Conservation (phyloP, 2,329 filamentous ascomycete genomes). For the Colletotrichum scovillei region DNA sequence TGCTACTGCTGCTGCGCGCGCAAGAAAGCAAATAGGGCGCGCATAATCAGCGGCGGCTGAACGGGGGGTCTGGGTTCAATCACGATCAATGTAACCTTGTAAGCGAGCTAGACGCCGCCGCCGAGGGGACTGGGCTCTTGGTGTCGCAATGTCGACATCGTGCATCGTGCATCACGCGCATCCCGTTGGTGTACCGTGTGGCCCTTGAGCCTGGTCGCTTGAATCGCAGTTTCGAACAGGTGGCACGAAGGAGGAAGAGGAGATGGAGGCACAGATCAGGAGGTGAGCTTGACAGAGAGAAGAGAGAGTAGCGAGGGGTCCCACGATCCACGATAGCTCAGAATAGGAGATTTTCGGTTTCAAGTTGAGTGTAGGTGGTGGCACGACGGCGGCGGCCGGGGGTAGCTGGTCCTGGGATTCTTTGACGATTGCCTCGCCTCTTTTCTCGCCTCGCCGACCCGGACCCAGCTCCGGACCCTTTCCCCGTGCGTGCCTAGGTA, state of each 20-base stretch:
- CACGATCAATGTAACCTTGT: constrained; percentile 8
- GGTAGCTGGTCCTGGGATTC: not conserved
- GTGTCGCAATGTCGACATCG: constrained; percentile 10
- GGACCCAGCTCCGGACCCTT: not conserved
- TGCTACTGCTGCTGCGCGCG: not conserved
- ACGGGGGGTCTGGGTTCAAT: not conserved
- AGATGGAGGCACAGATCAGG: not conserved
- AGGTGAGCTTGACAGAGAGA: not conserved
- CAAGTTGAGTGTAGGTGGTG: constrained; percentile 2
- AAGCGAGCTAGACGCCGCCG: constrained; percentile 31
- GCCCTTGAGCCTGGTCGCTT: not conserved
- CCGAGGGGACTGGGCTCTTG: not conserved
- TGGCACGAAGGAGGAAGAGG: not conserved
- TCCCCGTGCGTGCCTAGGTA: not conserved
- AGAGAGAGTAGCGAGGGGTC: not conserved
- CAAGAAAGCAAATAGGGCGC: not conserved
- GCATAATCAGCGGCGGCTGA: constrained; percentile 18
- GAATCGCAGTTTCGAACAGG: not conserved
- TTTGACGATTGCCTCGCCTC: not conserved
- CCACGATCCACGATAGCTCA: constrained; percentile 5
- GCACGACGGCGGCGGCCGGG: not conserved
- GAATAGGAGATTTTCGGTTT: constrained; percentile 28
- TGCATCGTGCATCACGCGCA: not conserved
- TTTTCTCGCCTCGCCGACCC: not conserved
- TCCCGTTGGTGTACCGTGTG: not conserved